Base-by-base conservation (phyloP, 306 rosid species). In the Lupinus albus region DNA sequence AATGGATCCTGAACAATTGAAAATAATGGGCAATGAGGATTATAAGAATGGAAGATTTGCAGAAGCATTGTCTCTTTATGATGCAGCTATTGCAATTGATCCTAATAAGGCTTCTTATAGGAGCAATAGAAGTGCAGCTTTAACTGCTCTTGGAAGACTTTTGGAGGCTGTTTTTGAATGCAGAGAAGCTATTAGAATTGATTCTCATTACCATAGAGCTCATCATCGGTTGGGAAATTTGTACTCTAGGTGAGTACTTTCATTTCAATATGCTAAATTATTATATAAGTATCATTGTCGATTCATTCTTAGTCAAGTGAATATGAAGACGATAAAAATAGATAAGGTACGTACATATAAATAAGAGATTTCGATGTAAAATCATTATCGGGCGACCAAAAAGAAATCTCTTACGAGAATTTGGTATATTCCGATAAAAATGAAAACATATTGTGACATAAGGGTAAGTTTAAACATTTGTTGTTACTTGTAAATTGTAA, bases 1-100 rank as follows among this genome's bases (percentile, higher is more conserved):
- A 74, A 87, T 85, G 92, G 98, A 92, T 71, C 98, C 98, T 0
- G 96, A 92, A 44, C 79, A 85, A 33, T 73, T 92, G 79, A 92
- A 89, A 80, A 87, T 85, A 8, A 79, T 92, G 96, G 96, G 98
- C 15, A 92, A 92, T 68, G 96, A 89, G 68, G 98, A 92, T 78
- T 92, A 89, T 73, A 92, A 87, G 78, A 89, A 78, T 41, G 98
- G 96, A 16, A 82, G 85, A 16, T 92, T 87, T 62, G 89, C 86
- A 0, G 98, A 92, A 81, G 96, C 98, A 1, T 79, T 92, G 84
- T 74, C 98, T 48, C 50, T 89, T 41, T 92, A 92, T 44, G 98
- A 89, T 46, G 98, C 95, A 11, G 96, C 96, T 7, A 89, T 92
- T 47, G 74, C 95, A 5, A 84, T 92, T 59, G 92, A 92, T 66